Conservation (phyloP, 768 basidiomycete species). For the Suillus paluster region DNA sequence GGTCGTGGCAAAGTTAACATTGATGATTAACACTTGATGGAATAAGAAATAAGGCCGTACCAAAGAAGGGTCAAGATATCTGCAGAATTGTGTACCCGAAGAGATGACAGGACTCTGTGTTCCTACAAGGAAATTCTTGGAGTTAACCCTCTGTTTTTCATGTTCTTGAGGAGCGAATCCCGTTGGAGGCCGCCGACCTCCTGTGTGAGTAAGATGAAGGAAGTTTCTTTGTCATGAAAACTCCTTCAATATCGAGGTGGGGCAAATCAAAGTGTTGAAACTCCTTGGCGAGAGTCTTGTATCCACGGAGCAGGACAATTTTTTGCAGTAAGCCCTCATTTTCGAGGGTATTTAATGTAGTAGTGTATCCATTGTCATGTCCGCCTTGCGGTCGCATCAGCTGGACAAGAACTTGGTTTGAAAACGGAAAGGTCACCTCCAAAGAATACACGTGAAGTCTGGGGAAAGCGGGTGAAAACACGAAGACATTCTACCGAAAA, state of each 20-base stretch:
- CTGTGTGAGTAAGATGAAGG: conserved; percentile 10
- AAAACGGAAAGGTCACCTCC: conserved; percentile 29
- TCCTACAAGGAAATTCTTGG: neutral
- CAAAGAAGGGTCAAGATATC: conserved; percentile 12
- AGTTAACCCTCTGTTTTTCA: conserved; percentile 23
- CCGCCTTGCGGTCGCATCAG: conserved; percentile 22
- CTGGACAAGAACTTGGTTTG: neutral
- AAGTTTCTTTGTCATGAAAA: conserved; percentile 41
- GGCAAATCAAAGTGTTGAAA: conserved; percentile 36
- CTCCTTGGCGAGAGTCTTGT: conserved; percentile 40
- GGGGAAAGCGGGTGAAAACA: conserved; percentile 56
- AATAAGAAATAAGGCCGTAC: conserved; percentile 6
- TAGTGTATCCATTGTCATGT: conserved; percentile 48
- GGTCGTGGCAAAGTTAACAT: neutral
- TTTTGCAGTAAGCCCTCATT: conserved; percentile 44
- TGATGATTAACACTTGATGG: neutral
- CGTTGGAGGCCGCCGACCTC: neutral
- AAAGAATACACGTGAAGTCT: conserved; percentile 44
- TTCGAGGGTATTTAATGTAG: conserved; percentile 40
- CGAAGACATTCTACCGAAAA: conserved; percentile 48
- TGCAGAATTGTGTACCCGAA: neutral
- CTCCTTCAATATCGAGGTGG: conserved; percentile 36
- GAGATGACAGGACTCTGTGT: conserved; percentile 4
- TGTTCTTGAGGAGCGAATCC: conserved; percentile 24
- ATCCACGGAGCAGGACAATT: conserved; percentile 44